Evolutionary conservation across 2,329 filamentous ascomycete genomes (phyloP).

Genomic region (Pseudocercospora crystallina): DNA sequence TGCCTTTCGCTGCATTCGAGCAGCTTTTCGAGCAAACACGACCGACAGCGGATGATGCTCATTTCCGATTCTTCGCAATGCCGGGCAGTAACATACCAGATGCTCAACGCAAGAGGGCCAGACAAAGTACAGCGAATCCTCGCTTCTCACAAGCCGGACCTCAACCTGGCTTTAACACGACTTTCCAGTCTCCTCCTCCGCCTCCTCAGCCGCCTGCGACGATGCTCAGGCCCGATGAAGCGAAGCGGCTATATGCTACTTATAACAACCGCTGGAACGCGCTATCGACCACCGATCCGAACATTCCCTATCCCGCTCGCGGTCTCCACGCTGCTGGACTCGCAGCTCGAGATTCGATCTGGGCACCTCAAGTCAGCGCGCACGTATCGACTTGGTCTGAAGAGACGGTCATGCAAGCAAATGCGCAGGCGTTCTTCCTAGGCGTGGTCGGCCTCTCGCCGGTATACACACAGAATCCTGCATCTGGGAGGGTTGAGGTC

Average conservation of each 20-base stretch:
- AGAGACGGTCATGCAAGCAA: slow-evolving; percentile 35
- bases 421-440: slow-evolving; percentile 35
- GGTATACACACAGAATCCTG: slow-evolving; percentile 24
- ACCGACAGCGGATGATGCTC: slow-evolving; percentile 11
- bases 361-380: slow-evolving; percentile 24
- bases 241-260: slow-evolving; percentile 25
- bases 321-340: slow-evolving; percentile 29
- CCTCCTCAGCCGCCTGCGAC: slow-evolving; percentile 25
- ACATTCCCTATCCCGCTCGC: slow-evolving; percentile 33
- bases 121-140: slow-evolving; percentile 14
- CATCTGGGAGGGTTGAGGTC: slow-evolving; percentile 25
- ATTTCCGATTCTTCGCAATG: slow-evolving; percentile 24
- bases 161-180: slow-evolving; percentile 4
- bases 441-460: slow-evolving; percentile 28
- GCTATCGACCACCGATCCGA: slow-evolving; percentile 25
- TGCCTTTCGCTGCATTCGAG: slow-evolving; percentile 17
- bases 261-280: slow-evolving; percentile 33
- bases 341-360: slow-evolving; percentile 26
- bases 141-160: slow-evolving; percentile 7
- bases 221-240: slow-evolving; percentile 29
- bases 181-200: slow-evolving; percentile 13
- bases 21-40: slow-evolving; percentile 16
- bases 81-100: slow-evolving; percentile 10
- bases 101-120: slow-evolving; percentile 18
- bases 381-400: slow-evolving; percentile 31